Base-by-base conservation (phyloP, 1,284 basidiomycete genomes). In the Leccinum griseonigrum region DNA sequence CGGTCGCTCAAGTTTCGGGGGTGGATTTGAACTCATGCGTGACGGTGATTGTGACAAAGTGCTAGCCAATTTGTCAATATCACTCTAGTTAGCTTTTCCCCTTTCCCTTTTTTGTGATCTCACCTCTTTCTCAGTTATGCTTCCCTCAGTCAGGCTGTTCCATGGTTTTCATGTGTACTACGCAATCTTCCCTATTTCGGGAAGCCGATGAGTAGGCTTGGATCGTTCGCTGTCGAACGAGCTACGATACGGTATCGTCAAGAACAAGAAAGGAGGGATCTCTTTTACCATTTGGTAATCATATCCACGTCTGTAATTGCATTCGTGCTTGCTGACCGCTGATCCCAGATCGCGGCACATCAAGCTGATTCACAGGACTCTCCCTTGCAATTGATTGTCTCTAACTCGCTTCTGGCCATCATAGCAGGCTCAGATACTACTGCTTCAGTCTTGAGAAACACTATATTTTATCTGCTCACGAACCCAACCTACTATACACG, bases 401-500 rank as follows among this genome's bases (percentile, higher is more conserved):
- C 74, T 14, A 76, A 79, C 56, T 67, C 73, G 1, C 57, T 68
- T 14, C 68, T 79, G 6, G 75, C 76, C 3, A 78, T 81, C 46
- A 38, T 78, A 46, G 78, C 75, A 18, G 78, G 78, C 36, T 69
- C 79, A 34, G 79, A 80, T 59, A 76, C 75, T 7, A 71, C 69
- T 29, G 65, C 74, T 18, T 75, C 73, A 2, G 72, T 75, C 1
- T 66, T 78, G 1, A 73, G 62, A 10, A 72, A 71, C 2, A 61
- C 73, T 3, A 62, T 71, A 11, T 75, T 74, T 59, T 72, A 74
- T 63, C 66, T 80, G 3, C 64, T 78, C 34, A 56, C 57, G 38
- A 67, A 79, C 60, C 76, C 76, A 4, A 62, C 60, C 3, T 64
- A 63, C 34, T 73, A 73, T 32, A 38, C 31, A 10, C 70, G 61